Base-by-base conservation (phyloP, 495 filamentous ascomycete genomes). In the Diplogelasinospora grovesii region DNA sequence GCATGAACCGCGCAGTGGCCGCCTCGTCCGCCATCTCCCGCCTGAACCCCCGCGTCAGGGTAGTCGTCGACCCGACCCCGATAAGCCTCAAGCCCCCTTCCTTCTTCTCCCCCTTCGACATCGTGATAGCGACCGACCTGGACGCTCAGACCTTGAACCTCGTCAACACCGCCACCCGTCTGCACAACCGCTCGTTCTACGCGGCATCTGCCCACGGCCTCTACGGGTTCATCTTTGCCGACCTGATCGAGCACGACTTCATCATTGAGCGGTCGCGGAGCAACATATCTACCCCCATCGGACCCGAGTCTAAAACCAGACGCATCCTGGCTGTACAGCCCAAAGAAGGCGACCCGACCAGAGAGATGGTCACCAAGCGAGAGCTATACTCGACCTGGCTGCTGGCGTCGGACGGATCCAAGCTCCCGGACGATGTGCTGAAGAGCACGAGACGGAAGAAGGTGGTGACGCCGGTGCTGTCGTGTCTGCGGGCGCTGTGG, bases 221-320 rank as follows among this genome's bases (percentile, higher is more conserved):
- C 54, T 95, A 94, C 62, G 93, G 93, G 21, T 98, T 85, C 57
- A 82, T 94, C 37, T 98, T 98, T 60, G 82, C 86, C 15, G 92
- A 98, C 56, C 71, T 98, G 9, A 85, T 93, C 52, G 70, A 73
- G 31, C 92, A 97, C 57, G 78, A 87, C 43, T 98, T 85, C 46
- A 79, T 92, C 26, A 80, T 95, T 46, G 81, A 94, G 66, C 81
- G 92, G 25, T 75, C 82, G 39, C 83, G 83, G 46, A 81, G 85
- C 18, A 95, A 97, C 48, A 56, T 82, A 2, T 49, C 72, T 1
- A 86, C 92, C 2, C 40, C 61, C 4, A 53, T 79, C 5, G 76
- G 78, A 14, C 51, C 70, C 0, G 92, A 97, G 53, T 82, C 86
- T 0, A 66, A 72, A 18, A 96, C 92, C 10, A 77, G 93, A 20